phyloP scores from a whole-genome alignment of 768 basidiomycete species.

The Holtermannia corniformis region DNA sequence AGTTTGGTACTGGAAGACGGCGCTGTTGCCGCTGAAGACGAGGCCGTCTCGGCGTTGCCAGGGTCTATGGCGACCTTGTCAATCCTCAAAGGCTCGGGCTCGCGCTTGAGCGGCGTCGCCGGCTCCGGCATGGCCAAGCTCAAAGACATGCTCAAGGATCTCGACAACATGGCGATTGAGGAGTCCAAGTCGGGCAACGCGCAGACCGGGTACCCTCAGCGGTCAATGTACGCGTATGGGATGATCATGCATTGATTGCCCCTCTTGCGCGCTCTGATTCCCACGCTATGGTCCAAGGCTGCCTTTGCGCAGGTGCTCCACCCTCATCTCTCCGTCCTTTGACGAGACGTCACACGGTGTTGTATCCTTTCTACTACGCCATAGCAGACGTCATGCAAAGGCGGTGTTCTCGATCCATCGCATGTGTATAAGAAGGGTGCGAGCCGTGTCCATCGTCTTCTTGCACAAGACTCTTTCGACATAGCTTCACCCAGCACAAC shows the following conservation, averaged over 20 bases:
- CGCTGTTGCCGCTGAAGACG: not conserved
- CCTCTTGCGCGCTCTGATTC: too few species aligned
- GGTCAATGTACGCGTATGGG: not conserved
- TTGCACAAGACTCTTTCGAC: too few species aligned
- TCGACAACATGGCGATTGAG: slow-evolving; percentile 22
- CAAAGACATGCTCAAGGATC: slow-evolving; percentile 36
- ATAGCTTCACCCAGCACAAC: too few species aligned
- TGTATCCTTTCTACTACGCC: too few species aligned
- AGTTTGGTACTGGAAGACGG: slow-evolving; percentile 33
- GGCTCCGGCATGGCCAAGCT: slow-evolving; percentile 37
- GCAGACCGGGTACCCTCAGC: not conserved
- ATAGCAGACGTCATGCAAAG: too few species aligned
- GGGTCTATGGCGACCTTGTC: not conserved
- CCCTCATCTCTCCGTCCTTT: too few species aligned
- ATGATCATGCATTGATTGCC: not conserved
- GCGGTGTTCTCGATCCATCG: too few species aligned
- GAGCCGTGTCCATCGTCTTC: too few species aligned
- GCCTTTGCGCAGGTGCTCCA: too few species aligned
- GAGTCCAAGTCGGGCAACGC: slow-evolving; percentile 2
- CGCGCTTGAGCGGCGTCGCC: slow-evolving; percentile 32
- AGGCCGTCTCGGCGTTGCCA: not conserved
- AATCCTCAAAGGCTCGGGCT: slow-evolving; percentile 8
- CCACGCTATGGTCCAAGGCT: too few species aligned
- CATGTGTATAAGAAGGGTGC: too few species aligned
- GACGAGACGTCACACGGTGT: too few species aligned